Evolutionary conservation across 202 grass and related monocot genomes (phyloP), one percentile per base, ranked within the genome.

Genomic region (Cymbopogon flexuosus): DNA sequence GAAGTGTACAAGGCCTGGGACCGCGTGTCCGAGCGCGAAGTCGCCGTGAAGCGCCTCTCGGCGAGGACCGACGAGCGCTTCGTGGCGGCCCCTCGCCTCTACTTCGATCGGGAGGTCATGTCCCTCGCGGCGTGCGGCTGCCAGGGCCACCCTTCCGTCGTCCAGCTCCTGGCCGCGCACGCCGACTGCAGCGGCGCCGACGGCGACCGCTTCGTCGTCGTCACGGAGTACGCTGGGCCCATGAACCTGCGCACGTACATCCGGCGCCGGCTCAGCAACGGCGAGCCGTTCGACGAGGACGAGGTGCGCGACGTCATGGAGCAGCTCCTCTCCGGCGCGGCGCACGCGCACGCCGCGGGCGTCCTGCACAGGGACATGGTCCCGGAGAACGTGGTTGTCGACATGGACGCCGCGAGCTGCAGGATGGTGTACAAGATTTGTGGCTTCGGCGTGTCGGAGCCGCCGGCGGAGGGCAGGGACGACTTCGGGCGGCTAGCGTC

Each of bases 321-420:
- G 39, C 78, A 70, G 65, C 52, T 81, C 18, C 78, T 81, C 5
- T 10, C 5, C 35, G 78, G 65, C 6, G 65, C 30, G 10, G 0
- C 3, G 49, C n/a, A 0, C 0, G 14, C 57, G 12, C 46, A 70
- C 34, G 7, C 0, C 0, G 46, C 39, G 3, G 64, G 74, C 66
- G 21, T 85, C 43, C 63, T 79, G 40, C 83, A 85, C 57, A 60
- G 45, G 33, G 45, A 80, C 58, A 60, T 85, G 22, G 33, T 36
- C 15, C 83, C 68, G 1, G 43, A 61, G 33, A 85, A 85, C 68
- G 52, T 80, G 31, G 23, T 85, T 7, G 56, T 85, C 29, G 83
- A 46, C 68, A 24, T 22, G 2, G 24, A 19, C 11, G 59, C 5
- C 22, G 23, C 6, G 14, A 31, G 0, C 10, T 3, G 22, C 3